Base-by-base conservation (phyloP, 495 filamentous ascomycete genomes). In the Pseudoneurospora amorphoporcata region DNA sequence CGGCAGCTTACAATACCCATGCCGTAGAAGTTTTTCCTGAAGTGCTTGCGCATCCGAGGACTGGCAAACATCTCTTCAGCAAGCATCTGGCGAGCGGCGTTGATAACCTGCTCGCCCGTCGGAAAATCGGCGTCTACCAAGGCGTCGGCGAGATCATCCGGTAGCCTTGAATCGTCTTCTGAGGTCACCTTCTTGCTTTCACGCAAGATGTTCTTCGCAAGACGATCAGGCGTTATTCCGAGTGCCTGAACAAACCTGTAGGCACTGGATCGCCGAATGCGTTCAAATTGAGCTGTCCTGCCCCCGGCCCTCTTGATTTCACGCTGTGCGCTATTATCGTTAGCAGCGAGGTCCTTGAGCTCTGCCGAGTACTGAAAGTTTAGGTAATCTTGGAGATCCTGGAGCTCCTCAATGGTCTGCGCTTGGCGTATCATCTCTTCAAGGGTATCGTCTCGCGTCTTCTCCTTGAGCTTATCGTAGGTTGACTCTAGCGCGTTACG, bases 351-450 rank as follows among this genome's bases (percentile, higher is more conserved):
- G 74, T 98, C 94, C 76, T 92, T 93, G 42, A 98, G 82, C 76
- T 94, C 87, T 6, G 90, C 84, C 23, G 92, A 89, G 76, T 98
- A 97, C 75, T 94, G 93, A 82, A 98, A 99, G 81, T 98, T 92
- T 70, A 99, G 84, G 77, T 98, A 98, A 74, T 99, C 95, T 76
- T 98, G 94, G 17, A 99, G 81, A 81, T 99, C 95, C 78, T 99
- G 96, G 16, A 99, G 84, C 77, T 98, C 95, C 75, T 99, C 95
- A 85, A 95, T 93, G 0, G 90, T 93, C 7, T 87, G 86, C 3
- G 94, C 94, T 41, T 87, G 81, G 4, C 85, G 85, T 42, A 95
- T 86, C 84, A 96, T 90, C 71, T 93, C 91, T n/a, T 96, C 92
- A 69, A 96, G 87, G 41, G 92, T 84, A 1, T 81, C 74, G 74